These are phyloP conservation scores for Malus hybrid DNA, from an alignment of 331 rosid genomes.

Conservation along the genomic window DNA sequence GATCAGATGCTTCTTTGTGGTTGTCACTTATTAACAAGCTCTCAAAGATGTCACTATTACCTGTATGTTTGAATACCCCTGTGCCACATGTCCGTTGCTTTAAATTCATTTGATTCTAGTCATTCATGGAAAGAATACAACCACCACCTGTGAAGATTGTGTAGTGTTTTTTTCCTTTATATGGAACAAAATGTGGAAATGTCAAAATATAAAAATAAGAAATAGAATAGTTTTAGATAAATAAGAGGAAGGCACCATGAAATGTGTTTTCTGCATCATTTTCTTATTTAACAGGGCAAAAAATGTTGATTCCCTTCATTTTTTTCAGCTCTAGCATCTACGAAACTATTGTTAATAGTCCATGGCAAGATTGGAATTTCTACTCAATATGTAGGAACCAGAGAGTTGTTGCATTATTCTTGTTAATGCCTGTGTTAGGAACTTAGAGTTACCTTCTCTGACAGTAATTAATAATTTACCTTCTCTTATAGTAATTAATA, in stretches of 20 bases:
- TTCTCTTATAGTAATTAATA: not conserved
- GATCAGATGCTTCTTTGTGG: slow-evolving; percentile 73
- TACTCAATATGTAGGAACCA: not conserved
- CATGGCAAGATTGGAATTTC: not conserved
- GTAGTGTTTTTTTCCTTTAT: not conserved
- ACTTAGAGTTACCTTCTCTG: not conserved
- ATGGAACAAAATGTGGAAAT: not conserved
- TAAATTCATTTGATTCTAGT: not conserved
- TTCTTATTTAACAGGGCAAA: not conserved
- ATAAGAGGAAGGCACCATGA: not conserved
- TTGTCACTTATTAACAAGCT: slow-evolving; percentile 75
- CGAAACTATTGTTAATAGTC: not conserved
- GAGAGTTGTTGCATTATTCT: not conserved
- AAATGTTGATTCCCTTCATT: not conserved
- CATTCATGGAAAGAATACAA: not conserved
- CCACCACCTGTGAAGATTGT: not conserved
- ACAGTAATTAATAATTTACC: too few relatives aligned
- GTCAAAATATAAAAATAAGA: not conserved
- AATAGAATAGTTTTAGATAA: not conserved
- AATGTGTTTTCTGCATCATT: not conserved
- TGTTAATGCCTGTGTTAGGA: not conserved
- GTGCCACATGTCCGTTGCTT: not conserved
- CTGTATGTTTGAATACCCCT: slow-evolving; percentile 45
- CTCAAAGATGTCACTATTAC: slow-evolving; percentile 73
- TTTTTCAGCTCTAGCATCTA: not conserved